These are phyloP conservation scores for Andrographis paniculata DNA, from an alignment of 305 asterid species.

Conservation along the genomic window DNA sequence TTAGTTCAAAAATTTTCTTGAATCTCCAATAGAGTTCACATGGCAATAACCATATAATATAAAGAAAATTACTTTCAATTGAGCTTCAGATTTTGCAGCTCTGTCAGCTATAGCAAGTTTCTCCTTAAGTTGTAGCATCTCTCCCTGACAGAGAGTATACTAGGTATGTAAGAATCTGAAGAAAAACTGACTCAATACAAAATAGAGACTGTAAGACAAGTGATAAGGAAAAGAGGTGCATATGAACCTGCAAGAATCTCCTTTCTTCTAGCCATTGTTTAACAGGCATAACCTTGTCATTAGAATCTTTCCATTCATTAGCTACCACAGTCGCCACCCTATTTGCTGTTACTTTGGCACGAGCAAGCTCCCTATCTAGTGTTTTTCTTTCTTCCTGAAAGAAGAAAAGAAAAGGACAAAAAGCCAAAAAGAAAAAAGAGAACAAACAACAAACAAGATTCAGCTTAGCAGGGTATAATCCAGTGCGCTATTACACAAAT, in stretches of 20 bases:
- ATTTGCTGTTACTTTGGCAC: conserved; percentile 97
- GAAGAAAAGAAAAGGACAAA: conserved; percentile 10
- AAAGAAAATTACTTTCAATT: conserved; percentile 56
- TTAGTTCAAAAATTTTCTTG: conserved; percentile 9
- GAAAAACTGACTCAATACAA: not conserved
- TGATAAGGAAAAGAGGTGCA: conserved; percentile 6
- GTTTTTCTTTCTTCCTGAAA: conserved; percentile 93
- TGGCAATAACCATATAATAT: not conserved
- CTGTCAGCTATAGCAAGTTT: conserved; percentile 86
- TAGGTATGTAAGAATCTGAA: conserved; percentile 4
- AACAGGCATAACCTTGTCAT: conserved; percentile 98
- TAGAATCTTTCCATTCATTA: conserved; percentile 98
- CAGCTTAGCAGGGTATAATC: too few relatives aligned
- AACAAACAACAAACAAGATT: too few relatives aligned
- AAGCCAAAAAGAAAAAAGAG: conserved; percentile 3
- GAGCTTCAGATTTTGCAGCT: conserved; percentile 90
- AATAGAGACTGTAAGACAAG: conserved; percentile 4
- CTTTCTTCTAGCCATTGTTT: conserved; percentile 99
- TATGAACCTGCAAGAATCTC: conserved; percentile 77
- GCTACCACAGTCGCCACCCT: conserved; percentile 99
- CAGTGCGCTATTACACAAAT: too few relatives aligned
- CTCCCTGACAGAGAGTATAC: conserved; percentile 53
- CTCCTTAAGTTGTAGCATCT: conserved; percentile 95
- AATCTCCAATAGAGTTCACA: not conserved
- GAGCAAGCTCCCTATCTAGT: conserved; percentile 94